phyloP scores from a whole-genome alignment of 257 asterid species.

The Paraleonurus japonicus region DNA sequence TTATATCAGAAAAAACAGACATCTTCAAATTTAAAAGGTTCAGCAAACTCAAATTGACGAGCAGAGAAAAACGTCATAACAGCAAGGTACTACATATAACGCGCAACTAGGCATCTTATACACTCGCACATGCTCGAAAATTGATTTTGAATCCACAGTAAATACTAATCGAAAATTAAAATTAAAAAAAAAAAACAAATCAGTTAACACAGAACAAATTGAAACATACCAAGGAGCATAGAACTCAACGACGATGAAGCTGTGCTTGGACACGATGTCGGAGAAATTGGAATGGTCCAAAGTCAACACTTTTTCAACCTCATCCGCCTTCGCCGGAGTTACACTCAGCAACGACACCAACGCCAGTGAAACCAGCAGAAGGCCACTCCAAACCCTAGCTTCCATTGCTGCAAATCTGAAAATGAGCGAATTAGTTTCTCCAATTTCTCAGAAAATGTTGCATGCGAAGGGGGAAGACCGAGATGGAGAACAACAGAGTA shows the following conservation, averaged over 20 bases:
- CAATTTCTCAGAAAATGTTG: slow-evolving; percentile 26
- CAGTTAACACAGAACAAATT: background rate
- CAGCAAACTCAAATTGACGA: slow-evolving; percentile 13
- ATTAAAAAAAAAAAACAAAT: slow-evolving; percentile 13
- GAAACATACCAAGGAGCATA: slow-evolving; percentile 69
- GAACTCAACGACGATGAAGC: slow-evolving; percentile 75
- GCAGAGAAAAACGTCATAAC: slow-evolving; percentile 1
- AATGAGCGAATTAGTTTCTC: background rate
- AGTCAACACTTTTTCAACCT: slow-evolving; percentile 57
- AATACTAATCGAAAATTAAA: background rate
- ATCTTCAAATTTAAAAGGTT: background rate
- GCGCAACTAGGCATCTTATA: background rate
- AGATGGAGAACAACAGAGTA: background rate
- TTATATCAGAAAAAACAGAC: background rate
- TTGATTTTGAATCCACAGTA: slow-evolving; percentile 18
- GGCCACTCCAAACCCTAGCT: slow-evolving; percentile 34
- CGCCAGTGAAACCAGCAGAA: slow-evolving; percentile 28
- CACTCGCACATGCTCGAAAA: background rate
- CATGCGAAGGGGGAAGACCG: slow-evolving; percentile 29
- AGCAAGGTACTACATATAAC: slow-evolving; percentile 14
- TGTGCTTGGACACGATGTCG: slow-evolving; percentile 43
- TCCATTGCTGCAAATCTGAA: slow-evolving; percentile 33
- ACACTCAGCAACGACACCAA: slow-evolving; percentile 29
- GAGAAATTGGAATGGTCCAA: slow-evolving; percentile 67
- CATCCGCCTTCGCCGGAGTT: slow-evolving; percentile 40